These are phyloP conservation scores for Lodderomyces beijingensis DNA, from an alignment of 1,139 yeast genomes.

Conservation along the genomic window DNA sequence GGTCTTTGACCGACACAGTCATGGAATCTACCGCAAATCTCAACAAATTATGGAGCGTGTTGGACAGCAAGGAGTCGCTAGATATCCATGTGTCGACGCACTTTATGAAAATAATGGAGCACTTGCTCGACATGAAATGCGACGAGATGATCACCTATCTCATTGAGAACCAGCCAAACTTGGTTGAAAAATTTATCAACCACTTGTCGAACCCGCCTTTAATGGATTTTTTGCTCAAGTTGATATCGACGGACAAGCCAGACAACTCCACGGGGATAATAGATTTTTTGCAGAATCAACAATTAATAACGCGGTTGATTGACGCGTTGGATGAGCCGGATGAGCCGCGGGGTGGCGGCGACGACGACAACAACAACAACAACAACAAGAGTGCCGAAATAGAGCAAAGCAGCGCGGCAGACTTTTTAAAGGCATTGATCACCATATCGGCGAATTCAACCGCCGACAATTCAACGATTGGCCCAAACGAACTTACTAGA, in stretches of 20 bases:
- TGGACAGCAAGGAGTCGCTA: slow-evolving; percentile 55
- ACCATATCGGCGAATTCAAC: slow-evolving; percentile 69
- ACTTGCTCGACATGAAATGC: slow-evolving; percentile 84
- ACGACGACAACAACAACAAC: background rate
- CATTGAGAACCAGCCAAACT: slow-evolving; percentile 57
- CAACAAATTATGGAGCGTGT: slow-evolving; percentile 71
- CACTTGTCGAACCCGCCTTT: slow-evolving; percentile 82
- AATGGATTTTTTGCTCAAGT: slow-evolving; percentile 76
- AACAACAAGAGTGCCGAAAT: slow-evolving; percentile 11
- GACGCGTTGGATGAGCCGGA: slow-evolving; percentile 45
- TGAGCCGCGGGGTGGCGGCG: slow-evolving; percentile 11
- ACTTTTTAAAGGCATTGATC: slow-evolving; percentile 44
- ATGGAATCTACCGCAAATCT: slow-evolving; percentile 70
- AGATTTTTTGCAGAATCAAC: slow-evolving; percentile 63
- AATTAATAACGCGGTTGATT: slow-evolving; percentile 55
- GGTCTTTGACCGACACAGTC: slow-evolving; percentile 90
- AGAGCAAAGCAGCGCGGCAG: slow-evolving; percentile 44
- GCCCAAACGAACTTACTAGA: slow-evolving; percentile 92
- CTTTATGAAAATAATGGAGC: slow-evolving; percentile 93
- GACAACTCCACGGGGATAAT: slow-evolving; percentile 76
- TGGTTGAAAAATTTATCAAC: slow-evolving; percentile 67
- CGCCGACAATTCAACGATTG: slow-evolving; percentile 80
- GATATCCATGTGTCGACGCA: slow-evolving; percentile 78
- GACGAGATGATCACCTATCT: slow-evolving; percentile 71
- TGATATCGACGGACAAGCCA: slow-evolving; percentile 76